phyloP scores from a whole-genome alignment of 192 early-diverging fungal species.

The Geranomyces michiganensis region DNA sequence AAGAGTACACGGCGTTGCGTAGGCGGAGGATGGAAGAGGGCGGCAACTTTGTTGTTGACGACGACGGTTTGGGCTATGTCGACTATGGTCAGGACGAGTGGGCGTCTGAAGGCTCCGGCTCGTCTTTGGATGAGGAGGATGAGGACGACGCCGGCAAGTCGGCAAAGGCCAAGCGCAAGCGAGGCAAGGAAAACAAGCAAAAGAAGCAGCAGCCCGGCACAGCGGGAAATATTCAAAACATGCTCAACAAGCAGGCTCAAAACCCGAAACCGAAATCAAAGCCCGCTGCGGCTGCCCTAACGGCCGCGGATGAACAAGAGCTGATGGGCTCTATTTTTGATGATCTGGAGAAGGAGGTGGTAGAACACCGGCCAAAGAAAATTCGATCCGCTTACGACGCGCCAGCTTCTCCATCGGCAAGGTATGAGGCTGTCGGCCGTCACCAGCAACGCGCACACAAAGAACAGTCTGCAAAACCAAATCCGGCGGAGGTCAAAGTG shows the following conservation, averaged over 20 bases:
- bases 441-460: neutral
- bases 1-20: constrained; percentile 42
- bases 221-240: constrained; percentile 42
- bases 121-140: constrained; percentile 55
- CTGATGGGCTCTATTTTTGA: constrained; percentile 48
- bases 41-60: constrained; percentile 68
- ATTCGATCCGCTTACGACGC: constrained; percentile 2
- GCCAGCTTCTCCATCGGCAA: neutral
- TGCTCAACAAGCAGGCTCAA: constrained; percentile 46
- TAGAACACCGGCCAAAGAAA: constrained; percentile 5
- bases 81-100: constrained; percentile 61
- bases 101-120: constrained; percentile 50
- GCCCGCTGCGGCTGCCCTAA: constrained; percentile 5
- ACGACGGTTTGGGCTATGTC: constrained; percentile 61
- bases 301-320: constrained; percentile 35
- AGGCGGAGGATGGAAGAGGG: constrained; percentile 38
- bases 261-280: constrained; percentile 29
- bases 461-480: neutral
- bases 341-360: constrained; percentile 34
- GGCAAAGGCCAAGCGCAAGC: constrained; percentile 40
- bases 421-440: neutral
- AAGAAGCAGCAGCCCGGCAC: constrained; percentile 6
- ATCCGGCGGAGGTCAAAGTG: neutral
- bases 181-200: constrained; percentile 35
- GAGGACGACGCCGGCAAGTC: constrained; percentile 35